A percentile compares a stretch with the other conserved stretches of the same genome.
Evolutionary conservation across 306 rosid species (phyloP).

Genomic region (Aeschynomene evenia): DNA sequence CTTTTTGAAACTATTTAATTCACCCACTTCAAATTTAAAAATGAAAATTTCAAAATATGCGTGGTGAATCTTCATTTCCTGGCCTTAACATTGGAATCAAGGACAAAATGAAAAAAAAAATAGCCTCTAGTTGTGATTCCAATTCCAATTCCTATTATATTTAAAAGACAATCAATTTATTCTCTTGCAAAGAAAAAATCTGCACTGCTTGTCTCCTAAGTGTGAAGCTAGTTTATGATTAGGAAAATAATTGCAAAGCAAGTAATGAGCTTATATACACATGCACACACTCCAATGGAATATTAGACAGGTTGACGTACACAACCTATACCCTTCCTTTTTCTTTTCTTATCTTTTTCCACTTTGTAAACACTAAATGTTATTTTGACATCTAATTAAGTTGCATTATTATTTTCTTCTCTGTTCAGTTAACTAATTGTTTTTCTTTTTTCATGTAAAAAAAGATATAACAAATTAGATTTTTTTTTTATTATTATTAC

Average conservation of each 20-base stretch:
- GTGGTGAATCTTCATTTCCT: constrained; percentile 26
- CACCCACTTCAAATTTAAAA: constrained; percentile 40
- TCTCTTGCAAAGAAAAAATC: constrained; percentile 41
- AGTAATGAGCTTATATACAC: constrained; percentile 8
- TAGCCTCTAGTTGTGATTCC: constrained; percentile 19
- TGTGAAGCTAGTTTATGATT: constrained; percentile 38
- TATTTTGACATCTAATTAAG: constrained; percentile 21
- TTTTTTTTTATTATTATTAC: neutral
- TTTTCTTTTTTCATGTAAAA: constrained; percentile 10
- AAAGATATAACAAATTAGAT: neutral
- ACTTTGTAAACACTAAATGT: constrained; percentile 10
- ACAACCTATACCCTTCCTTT: neutral
- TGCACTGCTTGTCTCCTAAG: constrained; percentile 45
- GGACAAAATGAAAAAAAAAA: constrained; percentile 22
- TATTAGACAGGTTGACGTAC: constrained; percentile 31
- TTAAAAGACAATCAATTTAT: constrained; percentile 36
- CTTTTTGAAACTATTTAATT: neutral
- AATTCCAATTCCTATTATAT: constrained; percentile 12
- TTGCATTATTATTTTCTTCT: neutral
- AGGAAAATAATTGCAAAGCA: constrained; percentile 31
- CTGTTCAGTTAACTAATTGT: neutral
- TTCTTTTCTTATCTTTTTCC: neutral
- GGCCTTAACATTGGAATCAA: constrained; percentile 38
- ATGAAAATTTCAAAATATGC: constrained; percentile 16
- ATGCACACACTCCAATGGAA: constrained; percentile 27